Percentiles rank a stretch among this genome's conserved stretches.
These are phyloP conservation scores for Diplodia mutila DNA, from an alignment of 2,329 filamentous ascomycete genomes.

Conservation along the genomic window DNA sequence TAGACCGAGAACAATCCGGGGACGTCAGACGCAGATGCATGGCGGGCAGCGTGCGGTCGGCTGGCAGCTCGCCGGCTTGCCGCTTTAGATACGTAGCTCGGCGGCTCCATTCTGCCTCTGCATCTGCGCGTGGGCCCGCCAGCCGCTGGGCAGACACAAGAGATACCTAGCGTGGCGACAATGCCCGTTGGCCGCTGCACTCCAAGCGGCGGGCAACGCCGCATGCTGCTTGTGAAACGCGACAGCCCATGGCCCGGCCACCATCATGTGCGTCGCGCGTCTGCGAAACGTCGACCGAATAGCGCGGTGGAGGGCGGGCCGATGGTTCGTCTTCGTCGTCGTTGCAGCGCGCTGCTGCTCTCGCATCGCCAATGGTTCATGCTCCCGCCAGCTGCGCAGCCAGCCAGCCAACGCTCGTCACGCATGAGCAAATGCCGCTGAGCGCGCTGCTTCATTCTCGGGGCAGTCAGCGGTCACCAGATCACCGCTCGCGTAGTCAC, in stretches of 20 bases:
- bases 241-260: not conserved
- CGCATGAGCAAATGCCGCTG: not conserved
- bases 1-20: conserved; percentile 20
- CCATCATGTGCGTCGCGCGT: conserved; percentile 16
- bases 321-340: conserved; percentile 1
- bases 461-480: conserved; percentile 13
- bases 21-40: conserved; percentile 4
- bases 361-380: conserved; percentile 7
- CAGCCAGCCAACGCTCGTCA: not conserved
- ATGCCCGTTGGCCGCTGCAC: not conserved
- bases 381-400: conserved; percentile 1
- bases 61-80: conserved; percentile 19
- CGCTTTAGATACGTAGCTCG: conserved; percentile 23
- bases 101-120: conserved; percentile 21
- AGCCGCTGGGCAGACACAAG: conserved; percentile 15
- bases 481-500: conserved; percentile 10
- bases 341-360: conserved; percentile 16
- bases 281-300: conserved; percentile 7
- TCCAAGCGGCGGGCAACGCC: not conserved
- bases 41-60: conserved; percentile 9
- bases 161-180: conserved; percentile 11
- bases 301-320: not conserved
- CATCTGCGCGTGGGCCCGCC: not conserved
- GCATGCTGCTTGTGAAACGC: conserved; percentile 13
- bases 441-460: not conserved